phyloP scores from a whole-genome alignment of 2,329 filamentous ascomycete genomes.

The Nemania sp. region DNA sequence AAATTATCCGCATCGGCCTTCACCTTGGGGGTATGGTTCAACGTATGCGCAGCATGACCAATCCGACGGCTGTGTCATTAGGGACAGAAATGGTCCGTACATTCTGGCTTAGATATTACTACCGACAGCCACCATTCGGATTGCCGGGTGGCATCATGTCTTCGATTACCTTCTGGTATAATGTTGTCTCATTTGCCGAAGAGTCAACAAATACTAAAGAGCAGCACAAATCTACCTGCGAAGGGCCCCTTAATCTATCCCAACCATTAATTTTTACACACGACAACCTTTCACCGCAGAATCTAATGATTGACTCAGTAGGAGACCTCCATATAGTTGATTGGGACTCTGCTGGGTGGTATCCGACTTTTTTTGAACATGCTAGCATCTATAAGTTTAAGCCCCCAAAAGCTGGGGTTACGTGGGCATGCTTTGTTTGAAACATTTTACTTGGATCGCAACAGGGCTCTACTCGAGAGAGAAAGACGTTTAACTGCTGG shows the following conservation, averaged over 20 bases:
- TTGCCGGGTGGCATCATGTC: slow-evolving; percentile 11
- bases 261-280: slow-evolving; percentile 23
- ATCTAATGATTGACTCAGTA: slow-evolving; percentile 6
- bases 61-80: slow-evolving; percentile 2
- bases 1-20: not conserved
- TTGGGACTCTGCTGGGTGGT: slow-evolving; percentile 20
- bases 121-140: not conserved
- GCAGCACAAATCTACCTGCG: slow-evolving; percentile 5
- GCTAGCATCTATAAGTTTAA: slow-evolving; percentile 17
- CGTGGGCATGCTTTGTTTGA: slow-evolving; percentile 12
- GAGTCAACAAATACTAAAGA: slow-evolving; percentile 10
- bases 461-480: slow-evolving; percentile 14
- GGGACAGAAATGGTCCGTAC: slow-evolving; percentile 23
- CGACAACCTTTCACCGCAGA: slow-evolving; percentile 17
- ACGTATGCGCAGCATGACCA: slow-evolving; percentile 3
- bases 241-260: not conserved
- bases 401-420: slow-evolving; percentile 7
- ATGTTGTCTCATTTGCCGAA: not conserved
- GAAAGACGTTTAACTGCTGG: not conserved
- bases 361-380: slow-evolving; percentile 19
- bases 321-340: slow-evolving; percentile 10
- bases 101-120: slow-evolving; percentile 35
- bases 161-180: slow-evolving; percentile 19
- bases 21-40: not conserved
- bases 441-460: slow-evolving; percentile 16